Base-by-base conservation (phyloP, 2,329 filamentous ascomycete genomes). In the Eurotiales sp. region DNA sequence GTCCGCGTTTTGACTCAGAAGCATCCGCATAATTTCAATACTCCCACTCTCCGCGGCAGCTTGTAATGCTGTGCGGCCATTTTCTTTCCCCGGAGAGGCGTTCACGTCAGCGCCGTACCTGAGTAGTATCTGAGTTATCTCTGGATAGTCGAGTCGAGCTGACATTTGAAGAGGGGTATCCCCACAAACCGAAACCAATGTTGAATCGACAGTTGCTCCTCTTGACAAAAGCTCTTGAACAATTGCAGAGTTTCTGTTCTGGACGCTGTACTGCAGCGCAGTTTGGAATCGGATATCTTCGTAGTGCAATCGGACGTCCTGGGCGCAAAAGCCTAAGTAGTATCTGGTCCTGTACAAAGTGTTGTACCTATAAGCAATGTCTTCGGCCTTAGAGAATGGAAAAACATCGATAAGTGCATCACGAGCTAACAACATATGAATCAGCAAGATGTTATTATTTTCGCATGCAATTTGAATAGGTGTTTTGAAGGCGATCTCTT, bases 1-100 rank as follows among this genome's bases (percentile, higher is more conserved):
- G 41, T 58, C 32, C 2, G 56, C 59, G n/a, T 54, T 52, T 41
- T 27, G 19, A 0, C 36, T 17, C 11, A 59, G 23, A 19, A 60
- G 43, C 4, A 52, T 14, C 25, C 52, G 29, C 11, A 50, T 41
- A 30, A 54, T 27, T 4, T 47, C 40, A 3, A 52, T 17, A 41
- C 49, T 15, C n/a, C 44, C 45, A 17, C 34, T 39, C 29, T 30
- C 21, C 11, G 51, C 53, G 10, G 56, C 58, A 12, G 12, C n/a
- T 34, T 59, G 51, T 8, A 59, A 42, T 36, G 57, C 48, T 45
- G 48, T 51, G n/a, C 40, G 39, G 12, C 46, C 39, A 21, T 43
- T 34, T 4, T 30, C 14, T 21, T n/a, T 42, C 22, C 32, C 46
- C 8, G 37, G 46, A 22, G 36, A 3, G 6, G 36, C 46, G 19